A percentile compares a stretch with the other conserved stretches of the same genome.
These are phyloP conservation scores for Wickerhamomyces bovis DNA, from an alignment of 805 yeast genomes.

Conservation along the genomic window DNA sequence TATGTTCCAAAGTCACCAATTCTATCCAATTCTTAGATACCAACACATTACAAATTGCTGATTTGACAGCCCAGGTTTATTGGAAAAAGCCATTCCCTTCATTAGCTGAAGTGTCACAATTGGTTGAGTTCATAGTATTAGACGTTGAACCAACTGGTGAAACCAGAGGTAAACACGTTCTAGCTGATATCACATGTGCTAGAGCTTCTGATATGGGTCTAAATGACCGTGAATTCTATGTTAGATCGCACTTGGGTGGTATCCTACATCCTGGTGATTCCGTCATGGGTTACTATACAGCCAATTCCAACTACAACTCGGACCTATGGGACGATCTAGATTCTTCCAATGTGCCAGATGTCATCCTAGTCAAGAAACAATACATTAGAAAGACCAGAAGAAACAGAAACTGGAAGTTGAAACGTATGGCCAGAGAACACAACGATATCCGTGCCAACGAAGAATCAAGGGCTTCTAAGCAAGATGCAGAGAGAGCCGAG, in stretches of 20 bases:
- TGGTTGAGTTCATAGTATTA: constrained; percentile 82
- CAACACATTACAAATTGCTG: constrained; percentile 68
- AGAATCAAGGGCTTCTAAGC: constrained; percentile 69
- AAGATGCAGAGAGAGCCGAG: constrained; percentile 88
- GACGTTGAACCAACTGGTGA: constrained; percentile 92
- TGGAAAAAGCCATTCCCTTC: constrained; percentile 82
- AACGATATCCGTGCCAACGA: constrained; percentile 76
- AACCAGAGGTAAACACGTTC: constrained; percentile 66
- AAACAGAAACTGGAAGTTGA: constrained; percentile 83
- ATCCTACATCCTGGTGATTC: constrained; percentile 95
- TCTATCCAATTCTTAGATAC: constrained; percentile 86
- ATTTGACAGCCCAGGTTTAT: constrained; percentile 60
- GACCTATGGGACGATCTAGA: constrained; percentile 72
- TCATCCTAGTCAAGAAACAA: constrained; percentile 80
- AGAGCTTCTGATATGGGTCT: constrained; percentile 83
- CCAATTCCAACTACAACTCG: constrained; percentile 83
- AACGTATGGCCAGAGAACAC: constrained; percentile 97
- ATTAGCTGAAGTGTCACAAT: constrained; percentile 66
- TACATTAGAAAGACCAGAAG: constrained; percentile 75
- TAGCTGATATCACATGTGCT: constrained; percentile 91
- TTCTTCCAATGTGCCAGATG: constrained; percentile 69
- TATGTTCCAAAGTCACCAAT: constrained; percentile 82
- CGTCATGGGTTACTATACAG: constrained; percentile 82
- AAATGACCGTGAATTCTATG: constrained; percentile 75
- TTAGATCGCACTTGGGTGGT: constrained; percentile 90